Evolutionary conservation across 495 filamentous ascomycete genomes (phyloP).

Genomic region (Platismatia glauca): DNA sequence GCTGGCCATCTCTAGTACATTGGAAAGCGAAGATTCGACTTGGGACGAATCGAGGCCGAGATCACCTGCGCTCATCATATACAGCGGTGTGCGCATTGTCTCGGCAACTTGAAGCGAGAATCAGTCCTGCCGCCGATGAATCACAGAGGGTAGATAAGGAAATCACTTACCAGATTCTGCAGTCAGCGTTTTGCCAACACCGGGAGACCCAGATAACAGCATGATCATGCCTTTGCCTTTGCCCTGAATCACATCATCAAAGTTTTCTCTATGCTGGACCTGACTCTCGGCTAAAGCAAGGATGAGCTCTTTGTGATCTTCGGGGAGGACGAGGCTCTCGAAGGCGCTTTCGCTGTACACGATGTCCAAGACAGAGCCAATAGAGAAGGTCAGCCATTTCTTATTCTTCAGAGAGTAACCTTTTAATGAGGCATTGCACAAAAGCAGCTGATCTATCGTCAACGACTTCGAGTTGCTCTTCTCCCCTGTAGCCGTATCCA

Average conservation of each 20-base stretch:
- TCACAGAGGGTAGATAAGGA: background rate
- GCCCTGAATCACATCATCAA: constrained; percentile 49
- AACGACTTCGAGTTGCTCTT: background rate
- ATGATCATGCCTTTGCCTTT: constrained; percentile 28
- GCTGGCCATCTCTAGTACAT: constrained; percentile 23
- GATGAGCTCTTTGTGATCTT: constrained; percentile 40
- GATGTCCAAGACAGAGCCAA: constrained; percentile 35
- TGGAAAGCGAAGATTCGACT: constrained; percentile 21
- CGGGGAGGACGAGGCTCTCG: constrained; percentile 36
- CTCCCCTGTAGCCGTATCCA: background rate
- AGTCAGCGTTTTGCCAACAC: constrained; percentile 38
- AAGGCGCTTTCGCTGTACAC: constrained; percentile 36
- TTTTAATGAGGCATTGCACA: constrained; percentile 25
- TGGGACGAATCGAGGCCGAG: constrained; percentile 16
- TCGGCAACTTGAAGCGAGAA: constrained; percentile 16
- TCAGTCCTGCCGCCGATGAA: background rate
- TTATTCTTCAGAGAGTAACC: constrained; percentile 41
- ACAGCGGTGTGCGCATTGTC: constrained; percentile 17
- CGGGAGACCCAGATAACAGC: constrained; percentile 36
- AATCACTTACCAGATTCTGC: constrained; percentile 26
- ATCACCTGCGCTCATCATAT: constrained; percentile 22
- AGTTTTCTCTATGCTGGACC: constrained; percentile 32
- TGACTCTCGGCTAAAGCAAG: constrained; percentile 46
- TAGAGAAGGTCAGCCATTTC: constrained; percentile 37
- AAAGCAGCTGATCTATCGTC: constrained; percentile 12